Evolutionary conservation across 2,329 filamentous ascomycete species (phyloP).

Genomic region (Beauveria caledonica): DNA sequence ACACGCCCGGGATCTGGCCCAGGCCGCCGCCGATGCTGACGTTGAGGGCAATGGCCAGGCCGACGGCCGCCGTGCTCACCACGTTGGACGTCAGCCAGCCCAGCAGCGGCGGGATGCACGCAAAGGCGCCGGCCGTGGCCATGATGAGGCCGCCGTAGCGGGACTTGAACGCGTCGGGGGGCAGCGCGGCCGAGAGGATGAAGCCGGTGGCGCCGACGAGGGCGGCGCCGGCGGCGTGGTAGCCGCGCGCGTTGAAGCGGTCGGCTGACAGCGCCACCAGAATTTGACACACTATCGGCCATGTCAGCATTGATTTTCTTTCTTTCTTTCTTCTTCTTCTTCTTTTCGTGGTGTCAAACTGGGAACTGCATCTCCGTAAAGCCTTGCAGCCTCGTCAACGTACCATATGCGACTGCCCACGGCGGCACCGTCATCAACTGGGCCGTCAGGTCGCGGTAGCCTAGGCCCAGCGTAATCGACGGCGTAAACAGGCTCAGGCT

Average conservation of each 20-base stretch:
- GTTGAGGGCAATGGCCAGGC: conserved; percentile 63
- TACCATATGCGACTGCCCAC: conserved; percentile 51
- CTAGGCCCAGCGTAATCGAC: conserved; percentile 48
- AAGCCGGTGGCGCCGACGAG: conserved; percentile 41
- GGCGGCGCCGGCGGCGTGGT: conserved; percentile 35
- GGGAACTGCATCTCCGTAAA: no score
- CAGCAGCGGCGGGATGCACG: conserved; percentile 60
- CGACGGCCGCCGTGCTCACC: conserved; percentile 54
- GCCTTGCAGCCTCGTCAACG: conserved; percentile 11
- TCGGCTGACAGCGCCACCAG: conserved; percentile 53
- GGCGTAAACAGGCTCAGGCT: conserved; percentile 55
- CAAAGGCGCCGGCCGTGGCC: conserved; percentile 57
- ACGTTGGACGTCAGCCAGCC: conserved; percentile 66
- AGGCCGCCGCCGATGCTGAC: conserved; percentile 57
- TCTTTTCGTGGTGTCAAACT: no score
- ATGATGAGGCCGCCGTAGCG: conserved; percentile 66
- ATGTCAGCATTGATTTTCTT: neutral
- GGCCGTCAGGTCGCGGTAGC: conserved; percentile 42
- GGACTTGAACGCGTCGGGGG: conserved; percentile 46
- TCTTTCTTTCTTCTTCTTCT: neutral
- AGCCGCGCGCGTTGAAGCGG: conserved; percentile 45
- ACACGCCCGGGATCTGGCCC: conserved; percentile 64
- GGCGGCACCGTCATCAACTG: conserved; percentile 61
- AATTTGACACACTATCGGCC: conserved; percentile 28
- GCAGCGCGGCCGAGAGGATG: conserved; percentile 55